A percentile compares a stretch with the other conserved stretches of the same genome.
Evolutionary conservation across 2,329 filamentous ascomycete species (phyloP).

Genomic region (Penicillium sp.): DNA sequence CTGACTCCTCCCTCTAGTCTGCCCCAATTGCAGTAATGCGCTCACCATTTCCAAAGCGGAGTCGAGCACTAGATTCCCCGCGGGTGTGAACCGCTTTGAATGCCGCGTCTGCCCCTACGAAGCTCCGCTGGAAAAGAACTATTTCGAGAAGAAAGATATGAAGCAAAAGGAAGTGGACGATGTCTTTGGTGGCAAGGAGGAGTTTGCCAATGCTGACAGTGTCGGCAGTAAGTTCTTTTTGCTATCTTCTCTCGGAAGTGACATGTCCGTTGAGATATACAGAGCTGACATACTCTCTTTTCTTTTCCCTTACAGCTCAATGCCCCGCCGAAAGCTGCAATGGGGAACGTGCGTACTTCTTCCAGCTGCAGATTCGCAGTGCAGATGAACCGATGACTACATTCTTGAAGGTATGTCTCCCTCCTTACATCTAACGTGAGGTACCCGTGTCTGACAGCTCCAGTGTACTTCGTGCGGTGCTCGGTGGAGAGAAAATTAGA

Average conservation of each 20-base stretch:
- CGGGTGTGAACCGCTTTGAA: slow-evolving; percentile 75
- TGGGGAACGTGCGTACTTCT: slow-evolving; percentile 84
- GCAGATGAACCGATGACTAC: slow-evolving; percentile 98
- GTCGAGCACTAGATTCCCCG: slow-evolving; percentile 38
- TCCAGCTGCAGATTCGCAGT: slow-evolving; percentile 95
- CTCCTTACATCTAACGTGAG: slow-evolving; percentile 16
- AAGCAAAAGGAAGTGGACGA: slow-evolving; percentile 85
- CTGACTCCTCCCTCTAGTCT: slow-evolving; percentile 40
- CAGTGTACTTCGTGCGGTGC: slow-evolving; percentile 49
- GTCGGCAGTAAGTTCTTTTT: slow-evolving; percentile 54
- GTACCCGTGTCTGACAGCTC: slow-evolving; percentile 23
- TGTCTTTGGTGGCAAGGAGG: slow-evolving; percentile 82
- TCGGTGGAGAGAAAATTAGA: slow-evolving; percentile 51
- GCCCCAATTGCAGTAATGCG: slow-evolving; percentile 52
- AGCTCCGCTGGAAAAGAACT: slow-evolving; percentile 73
- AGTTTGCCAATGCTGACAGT: slow-evolving; percentile 91
- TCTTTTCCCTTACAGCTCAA: slow-evolving; percentile 56
- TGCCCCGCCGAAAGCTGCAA: slow-evolving; percentile 80
- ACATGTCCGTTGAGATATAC: not conserved
- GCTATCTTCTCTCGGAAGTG: not conserved
- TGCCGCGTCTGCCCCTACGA: slow-evolving; percentile 96
- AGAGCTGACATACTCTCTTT: not conserved
- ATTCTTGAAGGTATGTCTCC: slow-evolving; percentile 73
- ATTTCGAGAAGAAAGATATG: slow-evolving; percentile 78
- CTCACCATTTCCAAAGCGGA: slow-evolving; percentile 48